Evolutionary conservation across 192 early-diverging fungal species (phyloP), one percentile per base, ranked within the genome.

Genomic region (Linnemannia hyalina): DNA sequence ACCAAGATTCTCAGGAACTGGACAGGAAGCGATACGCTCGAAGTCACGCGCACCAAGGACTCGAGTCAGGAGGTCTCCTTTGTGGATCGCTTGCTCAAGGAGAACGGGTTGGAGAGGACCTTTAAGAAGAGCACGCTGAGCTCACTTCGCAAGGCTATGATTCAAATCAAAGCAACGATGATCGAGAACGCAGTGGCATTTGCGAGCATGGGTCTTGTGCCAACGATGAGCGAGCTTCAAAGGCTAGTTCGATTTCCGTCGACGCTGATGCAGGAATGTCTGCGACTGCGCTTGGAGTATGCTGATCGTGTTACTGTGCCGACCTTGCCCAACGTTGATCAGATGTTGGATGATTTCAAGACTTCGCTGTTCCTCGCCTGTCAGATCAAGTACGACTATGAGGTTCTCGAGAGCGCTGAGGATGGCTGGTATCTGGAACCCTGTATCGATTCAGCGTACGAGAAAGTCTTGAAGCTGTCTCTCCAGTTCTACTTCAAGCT

Each of bases 1-100:
- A 88, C 92, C 77, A 92, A 90, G 73, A 95, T 97, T 86, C 88
- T 97, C 40, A 91, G 93, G 76, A 92, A 94, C 70, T 97, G 97
- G 97, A 96, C 96, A 5, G 95, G 95, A 38, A 95, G 93, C 55
- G 94, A 94, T 32, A 90, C 90, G 57, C 80, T 95, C 18, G 88
- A 92, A 52, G 92, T 94, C 13, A 83, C 91, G 6, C 89, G 93
- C 70, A 88, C 91, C 38, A 90, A 90, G n/a, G 88, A 93, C 73
- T 78, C 83, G 6, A 78, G 79, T 41, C 89, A 88, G 23, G 91
- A 96, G 42, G 89, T 89, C 5, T 95, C 96, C 38, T 97, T 97
- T 89, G 92, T 97, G 38, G 97, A 97, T 88, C 91, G 95, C 71
- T 89, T 97, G 72, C 88, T 97, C 68, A 96, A 96, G 88, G 97